A percentile compares a stretch with the other conserved stretches of the same genome.
These are phyloP conservation scores for Vanderwaltozyma yarrowii DNA, from an alignment of 805 yeast genomes.

Conservation along the genomic window DNA sequence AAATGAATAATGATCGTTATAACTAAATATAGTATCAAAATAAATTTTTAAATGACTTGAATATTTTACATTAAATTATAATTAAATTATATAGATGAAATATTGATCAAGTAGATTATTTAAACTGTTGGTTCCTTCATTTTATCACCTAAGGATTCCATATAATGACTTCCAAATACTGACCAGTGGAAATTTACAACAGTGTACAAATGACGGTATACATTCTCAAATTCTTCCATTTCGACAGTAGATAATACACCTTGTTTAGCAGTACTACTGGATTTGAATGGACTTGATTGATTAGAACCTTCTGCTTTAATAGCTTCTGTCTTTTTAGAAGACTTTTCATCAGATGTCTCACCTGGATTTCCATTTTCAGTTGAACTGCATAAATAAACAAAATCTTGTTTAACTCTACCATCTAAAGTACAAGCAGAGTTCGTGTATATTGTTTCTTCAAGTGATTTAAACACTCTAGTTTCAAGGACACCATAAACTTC, in stretches of 20 bases:
- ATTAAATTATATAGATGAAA: too few species aligned
- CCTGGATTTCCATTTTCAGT: slow-evolving; percentile 2
- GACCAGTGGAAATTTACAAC: slow-evolving; percentile 73
- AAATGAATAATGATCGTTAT: too few species aligned
- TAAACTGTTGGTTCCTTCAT: neutral
- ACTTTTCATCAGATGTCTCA: neutral
- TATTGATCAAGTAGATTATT: too few species aligned
- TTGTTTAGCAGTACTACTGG: neutral
- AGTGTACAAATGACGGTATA: slow-evolving; percentile 51
- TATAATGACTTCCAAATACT: slow-evolving; percentile 67
- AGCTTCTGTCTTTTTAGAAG: neutral
- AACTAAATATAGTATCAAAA: too few species aligned
- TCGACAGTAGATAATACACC: slow-evolving; percentile 9
- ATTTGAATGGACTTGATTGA: neutral
- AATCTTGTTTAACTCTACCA: slow-evolving; percentile 28
- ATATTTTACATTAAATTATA: too few species aligned
- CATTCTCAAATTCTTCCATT: slow-evolving; percentile 45
- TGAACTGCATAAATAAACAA: slow-evolving; percentile 20
- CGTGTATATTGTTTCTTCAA: slow-evolving; percentile 31
- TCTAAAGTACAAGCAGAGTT: slow-evolving; percentile 30
- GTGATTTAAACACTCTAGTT: slow-evolving; percentile 45
- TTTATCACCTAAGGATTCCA: slow-evolving; percentile 28
- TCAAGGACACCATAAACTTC: slow-evolving; percentile 71
- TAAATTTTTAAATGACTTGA: too few species aligned
- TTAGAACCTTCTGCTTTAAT: neutral